A percentile compares a stretch with the other conserved stretches of the same genome.
phyloP scores from a whole-genome alignment of 2,329 filamentous ascomycete species.

The Hortaea sp. region DNA sequence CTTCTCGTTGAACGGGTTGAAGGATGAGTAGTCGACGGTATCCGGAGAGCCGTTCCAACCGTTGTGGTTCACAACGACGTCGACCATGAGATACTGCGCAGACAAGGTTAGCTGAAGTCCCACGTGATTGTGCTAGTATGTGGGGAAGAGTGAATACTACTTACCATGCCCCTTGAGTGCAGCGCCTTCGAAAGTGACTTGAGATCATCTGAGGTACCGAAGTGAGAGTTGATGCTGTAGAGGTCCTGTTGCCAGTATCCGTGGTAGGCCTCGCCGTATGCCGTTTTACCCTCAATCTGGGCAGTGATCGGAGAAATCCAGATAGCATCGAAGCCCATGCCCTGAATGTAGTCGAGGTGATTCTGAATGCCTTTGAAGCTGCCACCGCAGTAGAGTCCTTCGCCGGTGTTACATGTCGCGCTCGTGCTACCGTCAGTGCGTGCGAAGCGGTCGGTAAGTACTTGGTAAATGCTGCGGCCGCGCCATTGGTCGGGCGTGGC shows the following conservation, averaged over 20 bases:
- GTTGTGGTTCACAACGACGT: constrained; percentile 49
- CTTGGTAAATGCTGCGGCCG: constrained; percentile 31
- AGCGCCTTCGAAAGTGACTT: constrained; percentile 24
- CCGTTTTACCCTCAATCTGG: constrained; percentile 29
- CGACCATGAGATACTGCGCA: constrained; percentile 46
- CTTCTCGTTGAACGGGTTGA: constrained; percentile 45
- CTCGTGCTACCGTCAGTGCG: constrained; percentile 30
- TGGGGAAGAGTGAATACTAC: constrained; percentile 20
- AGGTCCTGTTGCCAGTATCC: constrained; percentile 47
- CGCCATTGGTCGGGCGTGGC: constrained; percentile 27
- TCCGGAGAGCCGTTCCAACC: constrained; percentile 38
- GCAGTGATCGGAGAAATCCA: constrained; percentile 49
- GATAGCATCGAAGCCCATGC: constrained; percentile 27
- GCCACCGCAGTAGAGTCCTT: constrained; percentile 48
- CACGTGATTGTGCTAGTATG: constrained; percentile 10
- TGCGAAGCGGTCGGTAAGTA: constrained; percentile 34
- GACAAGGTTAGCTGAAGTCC: constrained; percentile 8
- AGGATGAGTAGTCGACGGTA: constrained; percentile 44
- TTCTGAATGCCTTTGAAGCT: constrained; percentile 49
- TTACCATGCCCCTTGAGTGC: constrained; percentile 28
- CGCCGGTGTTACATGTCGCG: constrained; percentile 25
- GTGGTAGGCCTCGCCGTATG: constrained; percentile 39
- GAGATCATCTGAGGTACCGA: constrained; percentile 29
- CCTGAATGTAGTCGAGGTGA: constrained; percentile 53
- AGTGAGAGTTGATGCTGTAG: constrained; percentile 29